phyloP scores from a whole-genome alignment of 345 rosid species.

The Turritis glabra region DNA sequence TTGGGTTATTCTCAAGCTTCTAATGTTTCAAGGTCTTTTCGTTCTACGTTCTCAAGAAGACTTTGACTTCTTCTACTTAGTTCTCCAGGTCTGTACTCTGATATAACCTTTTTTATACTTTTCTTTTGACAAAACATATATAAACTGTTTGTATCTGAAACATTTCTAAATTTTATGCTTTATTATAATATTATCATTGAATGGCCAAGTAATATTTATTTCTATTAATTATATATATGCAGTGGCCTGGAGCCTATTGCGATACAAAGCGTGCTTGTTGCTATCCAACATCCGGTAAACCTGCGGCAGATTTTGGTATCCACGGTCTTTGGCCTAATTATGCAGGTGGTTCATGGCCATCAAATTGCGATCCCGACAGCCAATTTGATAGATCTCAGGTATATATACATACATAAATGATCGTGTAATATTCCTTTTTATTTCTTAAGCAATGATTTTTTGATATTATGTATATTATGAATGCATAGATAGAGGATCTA shows the following conservation, averaged over 20 bases:
- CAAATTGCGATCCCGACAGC: constrained; percentile 58
- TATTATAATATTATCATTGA: no score
- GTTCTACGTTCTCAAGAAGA: constrained; percentile 46
- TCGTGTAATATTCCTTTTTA: not conserved
- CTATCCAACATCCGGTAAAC: constrained; percentile 84
- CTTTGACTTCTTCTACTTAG: constrained; percentile 90
- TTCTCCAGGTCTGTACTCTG: constrained; percentile 52
- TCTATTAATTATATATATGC: not conserved
- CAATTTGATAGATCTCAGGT: constrained; percentile 62
- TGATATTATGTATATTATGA: not conserved
- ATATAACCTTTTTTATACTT: not conserved
- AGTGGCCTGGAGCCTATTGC: constrained; percentile 97
- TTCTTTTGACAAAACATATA: not conserved
- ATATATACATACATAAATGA: not conserved
- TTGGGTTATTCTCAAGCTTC: constrained; percentile 35
- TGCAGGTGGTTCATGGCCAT: constrained; percentile 65
- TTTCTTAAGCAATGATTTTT: not conserved
- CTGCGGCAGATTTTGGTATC: constrained; percentile 75
- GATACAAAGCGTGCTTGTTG: constrained; percentile 67
- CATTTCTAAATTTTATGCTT: not conserved
- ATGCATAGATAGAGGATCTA: constrained; percentile 59
- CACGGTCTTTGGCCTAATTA: constrained; percentile 97
- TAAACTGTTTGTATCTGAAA: not conserved
- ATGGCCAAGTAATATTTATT: not conserved
- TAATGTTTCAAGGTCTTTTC: constrained; percentile 51